These are phyloP conservation scores for Polyrhizophydium stewartii DNA, from an alignment of 371 early-diverging fungal genomes.

Conservation along the genomic window DNA sequence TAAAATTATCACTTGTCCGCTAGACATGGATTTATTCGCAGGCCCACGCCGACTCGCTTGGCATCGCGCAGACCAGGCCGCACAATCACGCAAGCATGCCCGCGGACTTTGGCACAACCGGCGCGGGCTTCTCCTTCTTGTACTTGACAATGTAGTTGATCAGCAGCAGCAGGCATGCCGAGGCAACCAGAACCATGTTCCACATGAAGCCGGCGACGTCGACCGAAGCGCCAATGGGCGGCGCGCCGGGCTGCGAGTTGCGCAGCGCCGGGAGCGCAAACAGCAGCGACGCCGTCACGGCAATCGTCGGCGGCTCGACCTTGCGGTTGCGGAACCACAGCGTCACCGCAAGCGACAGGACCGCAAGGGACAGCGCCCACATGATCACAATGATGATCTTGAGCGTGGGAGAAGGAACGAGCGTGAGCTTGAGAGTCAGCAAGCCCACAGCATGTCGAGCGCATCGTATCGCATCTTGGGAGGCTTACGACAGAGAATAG, in stretches of 20 bases:
- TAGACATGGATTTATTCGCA: too few relatives aligned
- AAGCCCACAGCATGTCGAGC: not conserved
- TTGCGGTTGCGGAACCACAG: slow-evolving; percentile 26
- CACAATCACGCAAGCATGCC: too few relatives aligned
- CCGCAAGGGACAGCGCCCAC: slow-evolving; percentile 27
- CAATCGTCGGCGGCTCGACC: slow-evolving; percentile 35
- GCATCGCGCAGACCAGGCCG: too few relatives aligned
- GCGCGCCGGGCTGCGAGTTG: slow-evolving; percentile 32
- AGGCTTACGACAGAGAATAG: not conserved
- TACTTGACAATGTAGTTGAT: slow-evolving; percentile 3
- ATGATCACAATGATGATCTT: slow-evolving; percentile 18
- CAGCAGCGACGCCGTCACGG: slow-evolving; percentile 16
- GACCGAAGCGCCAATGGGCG: slow-evolving; percentile 22
- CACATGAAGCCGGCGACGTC: slow-evolving; percentile 33
- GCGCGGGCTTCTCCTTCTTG: not conserved
- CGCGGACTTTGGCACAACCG: too few relatives aligned
- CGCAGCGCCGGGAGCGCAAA: slow-evolving; percentile 34
- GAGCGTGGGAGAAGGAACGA: not conserved
- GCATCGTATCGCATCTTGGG: too few relatives aligned
- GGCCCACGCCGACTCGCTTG: too few relatives aligned
- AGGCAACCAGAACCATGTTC: slow-evolving; percentile 22
- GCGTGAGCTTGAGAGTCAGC: not conserved
- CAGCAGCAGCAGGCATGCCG: not conserved
- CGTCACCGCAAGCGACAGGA: slow-evolving; percentile 12
- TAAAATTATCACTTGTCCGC: too few relatives aligned